A percentile compares a stretch with the other conserved stretches of the same genome.
These are phyloP conservation scores for Bacidia gigantensis DNA, from an alignment of 495 filamentous ascomycete species.

Conservation along the genomic window DNA sequence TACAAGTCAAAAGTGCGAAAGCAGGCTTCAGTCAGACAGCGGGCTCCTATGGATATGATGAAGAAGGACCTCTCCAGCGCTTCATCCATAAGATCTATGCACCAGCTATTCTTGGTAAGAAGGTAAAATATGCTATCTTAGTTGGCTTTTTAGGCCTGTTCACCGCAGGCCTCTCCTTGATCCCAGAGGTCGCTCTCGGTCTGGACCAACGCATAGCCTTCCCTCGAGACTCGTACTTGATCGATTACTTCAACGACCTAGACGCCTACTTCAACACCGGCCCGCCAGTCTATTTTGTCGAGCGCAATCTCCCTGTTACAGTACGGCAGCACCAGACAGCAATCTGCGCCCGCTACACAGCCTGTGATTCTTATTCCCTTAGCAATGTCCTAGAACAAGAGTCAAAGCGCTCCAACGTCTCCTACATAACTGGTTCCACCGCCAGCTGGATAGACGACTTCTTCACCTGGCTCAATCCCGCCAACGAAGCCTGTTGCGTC, in stretches of 20 bases:
- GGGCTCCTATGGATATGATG: slow-evolving; percentile 46
- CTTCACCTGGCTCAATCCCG: slow-evolving; percentile 87
- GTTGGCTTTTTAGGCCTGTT: slow-evolving; percentile 79
- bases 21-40: slow-evolving; percentile 36
- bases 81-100: slow-evolving; percentile 87
- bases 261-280: slow-evolving; percentile 83
- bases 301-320: slow-evolving; percentile 64
- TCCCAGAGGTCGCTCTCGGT: slow-evolving; percentile 74
- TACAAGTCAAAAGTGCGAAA: slow-evolving; percentile 56
- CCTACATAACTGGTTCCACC: slow-evolving; percentile 80
- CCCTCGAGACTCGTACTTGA: slow-evolving; percentile 82
- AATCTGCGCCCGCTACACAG: slow-evolving; percentile 81
- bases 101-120: slow-evolving; percentile 61
- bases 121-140: slow-evolving; percentile 60
- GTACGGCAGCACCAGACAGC: slow-evolving; percentile 60
- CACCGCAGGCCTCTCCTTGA: slow-evolving; percentile 64
- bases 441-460: slow-evolving; percentile 97
- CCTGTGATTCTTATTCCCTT: slow-evolving; percentile 69
- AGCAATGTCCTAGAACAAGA: slow-evolving; percentile 84
- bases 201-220: slow-evolving; percentile 90
- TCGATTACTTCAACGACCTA: slow-evolving; percentile 88
- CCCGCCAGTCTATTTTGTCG: slow-evolving; percentile 94
- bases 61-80: slow-evolving; percentile 65
- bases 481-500: slow-evolving; percentile 65
- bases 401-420: slow-evolving; percentile 75